Base-by-base conservation (phyloP, 2,329 filamentous ascomycete genomes). In the Fusarium sp. region DNA sequence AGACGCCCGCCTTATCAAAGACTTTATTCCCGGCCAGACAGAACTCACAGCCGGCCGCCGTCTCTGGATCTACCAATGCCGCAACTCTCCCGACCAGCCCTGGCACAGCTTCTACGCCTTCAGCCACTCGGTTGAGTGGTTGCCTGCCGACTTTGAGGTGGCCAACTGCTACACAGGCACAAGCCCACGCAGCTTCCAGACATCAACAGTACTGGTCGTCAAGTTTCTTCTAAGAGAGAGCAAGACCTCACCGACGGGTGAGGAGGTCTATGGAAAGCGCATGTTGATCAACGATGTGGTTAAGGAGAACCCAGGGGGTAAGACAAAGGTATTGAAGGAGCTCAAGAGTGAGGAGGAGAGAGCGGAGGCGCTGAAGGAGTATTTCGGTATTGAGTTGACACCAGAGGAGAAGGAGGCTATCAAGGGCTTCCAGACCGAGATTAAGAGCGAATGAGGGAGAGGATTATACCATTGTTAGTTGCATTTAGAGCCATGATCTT, bases 101-200 rank as follows among this genome's bases (percentile, higher is more conserved):
- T 94, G 90, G 88, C 81, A 84, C 22, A 81, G 86, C 2, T 86
- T 84, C 48, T 93, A 92, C 76, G 87, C 85, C 64, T 94, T 94
- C 76, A 84, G 85, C 3, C 88, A 91, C 63, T 67, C 69, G 7
- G 81, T 85, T 17, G 90, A 92, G 76, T 92, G 91, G 76, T 75
- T 88, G 34, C 84, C 83, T 6, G 77, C 81, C 43, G 90, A 92
- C 77, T 92, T 88, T 72, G 83, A 83, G 36, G 80, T 90, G 7
- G 82, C 91, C 81, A 91, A 87, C 76, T 87, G 81, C 70, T 86
- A 75, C 46, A 87, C 86, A 2, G 88, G 86, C 66, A 83, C 82
- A 44, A 81, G 78, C 57, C 77, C 80, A 22, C 75, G 76, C 31
- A 86, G 82, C 58, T 87, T 84, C 75, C 91, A 91, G 75, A 86